Percentiles rank a stretch among this genome's conserved stretches.
Evolutionary conservation across 768 basidiomycete genomes (phyloP).

Genomic region (Hygrocybe punicea): DNA sequence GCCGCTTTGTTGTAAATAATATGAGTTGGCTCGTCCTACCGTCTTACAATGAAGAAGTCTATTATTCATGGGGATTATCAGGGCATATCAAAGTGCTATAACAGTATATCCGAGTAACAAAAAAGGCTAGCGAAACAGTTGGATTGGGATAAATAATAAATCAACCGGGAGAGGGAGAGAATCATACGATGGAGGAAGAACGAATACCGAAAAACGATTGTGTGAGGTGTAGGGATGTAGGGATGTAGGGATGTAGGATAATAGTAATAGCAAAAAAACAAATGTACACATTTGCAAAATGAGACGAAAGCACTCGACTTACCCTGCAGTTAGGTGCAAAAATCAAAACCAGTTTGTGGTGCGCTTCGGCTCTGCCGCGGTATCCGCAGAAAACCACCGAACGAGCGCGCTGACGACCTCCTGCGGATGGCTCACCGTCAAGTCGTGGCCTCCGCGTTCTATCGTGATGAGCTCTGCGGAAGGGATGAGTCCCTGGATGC

Average conservation of each 20-base stretch:
- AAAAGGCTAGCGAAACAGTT: background rate
- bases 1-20: no score
- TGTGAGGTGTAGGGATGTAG: background rate
- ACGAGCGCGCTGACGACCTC: slow-evolving; percentile 34
- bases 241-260: background rate
- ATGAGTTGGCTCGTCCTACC: no score
- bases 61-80: no score
- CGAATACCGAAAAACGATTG: background rate
- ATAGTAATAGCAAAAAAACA: no score
- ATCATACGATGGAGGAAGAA: background rate
- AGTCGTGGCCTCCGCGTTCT: slow-evolving; percentile 52
- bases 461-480: slow-evolving; percentile 46
- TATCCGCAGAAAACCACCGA: background rate
- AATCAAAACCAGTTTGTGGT: background rate
- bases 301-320: background rate
- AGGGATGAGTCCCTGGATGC: slow-evolving; percentile 46
- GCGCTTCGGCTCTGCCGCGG: background rate
- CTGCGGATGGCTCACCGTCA: slow-evolving; percentile 43
- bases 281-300: background rate
- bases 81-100: background rate
- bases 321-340: background rate
- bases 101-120: background rate
- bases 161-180: no score
- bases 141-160: no score
- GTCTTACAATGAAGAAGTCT: no score